Percentiles rank a stretch among this genome's conserved stretches.
Evolutionary conservation across 75 land plant species (phyloP).

Genomic region (Selaginella moellendorffii): DNA sequence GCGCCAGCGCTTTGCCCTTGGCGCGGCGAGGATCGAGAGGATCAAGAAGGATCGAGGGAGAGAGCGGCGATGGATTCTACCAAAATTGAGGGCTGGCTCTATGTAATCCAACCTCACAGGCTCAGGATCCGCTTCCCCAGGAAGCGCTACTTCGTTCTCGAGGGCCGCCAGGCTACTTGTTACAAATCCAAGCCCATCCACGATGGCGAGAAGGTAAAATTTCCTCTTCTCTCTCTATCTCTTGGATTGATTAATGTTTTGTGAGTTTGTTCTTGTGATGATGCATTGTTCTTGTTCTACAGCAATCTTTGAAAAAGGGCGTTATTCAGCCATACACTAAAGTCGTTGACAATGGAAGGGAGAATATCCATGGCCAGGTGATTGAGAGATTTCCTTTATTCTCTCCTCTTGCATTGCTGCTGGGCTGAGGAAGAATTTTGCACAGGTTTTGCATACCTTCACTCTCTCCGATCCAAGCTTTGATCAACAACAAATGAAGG

Average conservation of each 20-base stretch:
- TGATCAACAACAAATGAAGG: slow-evolving; percentile 1
- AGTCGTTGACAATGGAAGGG: slow-evolving; percentile 71
- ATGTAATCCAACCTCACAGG: slow-evolving; percentile 38
- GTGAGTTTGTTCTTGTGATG: no score
- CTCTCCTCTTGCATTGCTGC: slow-evolving; percentile 4
- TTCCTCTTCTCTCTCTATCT: no score
- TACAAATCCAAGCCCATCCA: slow-evolving; percentile 44
- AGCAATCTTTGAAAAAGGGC: slow-evolving; percentile 75
- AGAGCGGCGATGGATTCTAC: no score
- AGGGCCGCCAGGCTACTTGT: slow-evolving; percentile 32
- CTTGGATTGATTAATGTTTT: no score
- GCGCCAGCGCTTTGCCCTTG: no score
- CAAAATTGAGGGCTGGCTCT: slow-evolving; percentile 89
- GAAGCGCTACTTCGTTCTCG: slow-evolving; percentile 54
- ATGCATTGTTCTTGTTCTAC: no score
- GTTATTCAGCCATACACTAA: slow-evolving; percentile 55
- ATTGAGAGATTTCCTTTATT: no score
- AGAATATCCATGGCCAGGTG: slow-evolving; percentile 50
- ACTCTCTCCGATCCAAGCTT: slow-evolving; percentile 2
- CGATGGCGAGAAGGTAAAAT: slow-evolving; percentile 29
- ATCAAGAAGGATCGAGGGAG: no score
- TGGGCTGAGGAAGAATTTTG: not conserved
- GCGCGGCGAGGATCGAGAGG: no score
- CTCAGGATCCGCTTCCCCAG: slow-evolving; percentile 44
- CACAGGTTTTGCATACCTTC: slow-evolving; percentile 2